Base-by-base conservation (phyloP, 139 green algal genomes). In the Chlamydomonas schloesseri region DNA sequence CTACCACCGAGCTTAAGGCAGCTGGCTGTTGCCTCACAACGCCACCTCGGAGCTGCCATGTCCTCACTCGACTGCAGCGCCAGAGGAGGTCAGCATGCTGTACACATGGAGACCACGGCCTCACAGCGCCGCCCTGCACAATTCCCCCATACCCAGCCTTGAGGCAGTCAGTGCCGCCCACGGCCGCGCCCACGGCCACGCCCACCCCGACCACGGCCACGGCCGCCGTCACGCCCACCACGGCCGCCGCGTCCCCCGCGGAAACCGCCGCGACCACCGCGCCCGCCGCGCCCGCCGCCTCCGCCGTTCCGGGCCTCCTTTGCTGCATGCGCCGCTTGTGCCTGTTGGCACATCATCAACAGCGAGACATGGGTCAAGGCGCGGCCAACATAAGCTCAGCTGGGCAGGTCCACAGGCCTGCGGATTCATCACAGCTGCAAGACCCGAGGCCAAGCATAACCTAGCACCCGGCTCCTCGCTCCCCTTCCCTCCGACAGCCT, bases 141-240 rank as follows among this genome's bases (percentile, higher is more conserved):
- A n/a, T n/a, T n/a, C n/a, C n/a, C n/a, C n/a, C n/a, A n/a, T n/a
- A n/a, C n/a, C n/a, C n/a, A n/a, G n/a, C n/a, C n/a, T n/a, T n/a
- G n/a, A n/a, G n/a, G n/a, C n/a, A n/a, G n/a, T n/a, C n/a, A 50
- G 42, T 50, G 42, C 42, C 42, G 42, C 42, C 88, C 88, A 14
- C 88, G 28, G 17, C 87, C 81, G 26, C 88, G 82, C 23, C 88
- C 34, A 21, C 77, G 9, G 46, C 82, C 58, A 5, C 83, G 9
- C 18, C 78, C 71, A 13, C 88, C 50, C 11, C 88, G 0, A 26
- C 78, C 82, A 20, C 82, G 47, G 50, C 71, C 14, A 2, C 73
- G 31, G 33, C 76, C 78, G 26, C 68, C 31, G n/a, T 60, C 15
- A 47, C 82, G n/a, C 20, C 87, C 87, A 9, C 72, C 62, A 2